Conservation (phyloP, 352 stramenopile species). For the Globisporangium emineosum region DNA sequence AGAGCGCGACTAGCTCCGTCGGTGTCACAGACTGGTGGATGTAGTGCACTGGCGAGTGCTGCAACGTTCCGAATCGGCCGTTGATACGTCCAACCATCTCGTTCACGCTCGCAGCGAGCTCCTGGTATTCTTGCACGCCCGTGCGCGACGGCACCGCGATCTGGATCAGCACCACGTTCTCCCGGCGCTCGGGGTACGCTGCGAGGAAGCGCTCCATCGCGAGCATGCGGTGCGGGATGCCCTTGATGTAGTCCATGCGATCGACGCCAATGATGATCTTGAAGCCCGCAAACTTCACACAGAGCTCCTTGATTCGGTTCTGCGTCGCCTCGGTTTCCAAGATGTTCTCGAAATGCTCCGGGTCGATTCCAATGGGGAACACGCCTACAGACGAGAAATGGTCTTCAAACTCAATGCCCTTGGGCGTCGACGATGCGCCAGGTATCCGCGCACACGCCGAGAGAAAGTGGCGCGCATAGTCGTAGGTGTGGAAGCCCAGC, state of each 20-base stretch:
- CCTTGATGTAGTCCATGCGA: slow-evolving; percentile 86
- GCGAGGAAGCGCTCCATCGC: slow-evolving; percentile 75
- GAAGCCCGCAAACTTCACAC: slow-evolving; percentile 62
- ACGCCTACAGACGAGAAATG: slow-evolving; percentile 86
- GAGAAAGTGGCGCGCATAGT: slow-evolving; percentile 86
- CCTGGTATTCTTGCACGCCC: slow-evolving; percentile 56
- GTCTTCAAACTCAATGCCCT: slow-evolving; percentile 67
- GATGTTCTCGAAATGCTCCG: slow-evolving; percentile 74
- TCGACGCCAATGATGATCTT: slow-evolving; percentile 87
- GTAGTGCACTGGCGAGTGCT: slow-evolving; percentile 89
- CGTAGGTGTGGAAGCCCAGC: slow-evolving; percentile 86
- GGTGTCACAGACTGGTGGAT: slow-evolving; percentile 79
- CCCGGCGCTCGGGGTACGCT: slow-evolving; percentile 80
- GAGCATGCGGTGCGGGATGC: slow-evolving; percentile 86
- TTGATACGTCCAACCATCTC: slow-evolving; percentile 89
- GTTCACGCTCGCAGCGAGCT: slow-evolving; percentile 76
- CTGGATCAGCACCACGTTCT: slow-evolving; percentile 95
- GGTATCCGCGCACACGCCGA: slow-evolving; percentile 76
- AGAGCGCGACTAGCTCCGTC: slow-evolving; percentile 86
- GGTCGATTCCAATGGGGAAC: slow-evolving; percentile 84
- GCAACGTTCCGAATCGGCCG: slow-evolving; percentile 78
- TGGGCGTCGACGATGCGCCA: slow-evolving; percentile 62
- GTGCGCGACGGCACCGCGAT: slow-evolving; percentile 90
- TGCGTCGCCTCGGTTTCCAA: slow-evolving; percentile 48
- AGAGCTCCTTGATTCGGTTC: slow-evolving; percentile 61